Conservation (phyloP, 2,329 filamentous ascomycete species). For the Pseudopyricularia javanii region DNA sequence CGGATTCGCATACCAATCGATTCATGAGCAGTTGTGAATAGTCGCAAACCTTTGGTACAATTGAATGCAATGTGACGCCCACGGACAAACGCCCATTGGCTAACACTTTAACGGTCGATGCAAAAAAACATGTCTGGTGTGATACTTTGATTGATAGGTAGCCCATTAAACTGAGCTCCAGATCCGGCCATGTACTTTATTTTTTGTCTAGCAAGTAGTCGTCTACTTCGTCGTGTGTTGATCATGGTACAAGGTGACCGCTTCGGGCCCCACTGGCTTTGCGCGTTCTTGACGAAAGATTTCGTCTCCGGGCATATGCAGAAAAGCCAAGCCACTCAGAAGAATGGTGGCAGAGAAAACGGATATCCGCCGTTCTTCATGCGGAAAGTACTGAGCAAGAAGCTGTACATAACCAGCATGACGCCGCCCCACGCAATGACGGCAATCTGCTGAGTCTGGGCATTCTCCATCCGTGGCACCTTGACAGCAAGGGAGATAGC, state of each 20-base stretch:
- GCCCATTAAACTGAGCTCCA: no score
- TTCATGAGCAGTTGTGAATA: not conserved
- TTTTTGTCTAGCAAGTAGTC: not conserved
- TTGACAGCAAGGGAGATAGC: constrained; percentile 86
- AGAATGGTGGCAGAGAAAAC: constrained; percentile 86
- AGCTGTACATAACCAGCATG: constrained; percentile 79
- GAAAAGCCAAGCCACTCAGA: constrained; percentile 23
- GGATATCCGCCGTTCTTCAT: constrained; percentile 92
- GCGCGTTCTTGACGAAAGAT: not conserved
- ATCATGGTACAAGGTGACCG: not conserved
- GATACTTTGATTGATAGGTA: no score
- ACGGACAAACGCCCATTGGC: no score
- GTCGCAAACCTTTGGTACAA: not conserved
- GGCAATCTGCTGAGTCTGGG: constrained; percentile 66
- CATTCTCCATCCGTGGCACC: constrained; percentile 75
- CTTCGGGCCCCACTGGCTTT: not conserved
- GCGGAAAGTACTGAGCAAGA: constrained; percentile 86
- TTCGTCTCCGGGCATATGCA: not conserved
- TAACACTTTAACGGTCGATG: no score
- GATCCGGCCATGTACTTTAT: no score
- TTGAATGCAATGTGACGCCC: not conserved
- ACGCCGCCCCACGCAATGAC: constrained; percentile 69
- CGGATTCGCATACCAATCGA: not conserved
- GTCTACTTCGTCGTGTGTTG: not conserved
- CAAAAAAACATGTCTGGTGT: no score